These are phyloP conservation scores for Stephania cephalantha DNA, from an alignment of 164 flowering plant species.

Conservation along the genomic window DNA sequence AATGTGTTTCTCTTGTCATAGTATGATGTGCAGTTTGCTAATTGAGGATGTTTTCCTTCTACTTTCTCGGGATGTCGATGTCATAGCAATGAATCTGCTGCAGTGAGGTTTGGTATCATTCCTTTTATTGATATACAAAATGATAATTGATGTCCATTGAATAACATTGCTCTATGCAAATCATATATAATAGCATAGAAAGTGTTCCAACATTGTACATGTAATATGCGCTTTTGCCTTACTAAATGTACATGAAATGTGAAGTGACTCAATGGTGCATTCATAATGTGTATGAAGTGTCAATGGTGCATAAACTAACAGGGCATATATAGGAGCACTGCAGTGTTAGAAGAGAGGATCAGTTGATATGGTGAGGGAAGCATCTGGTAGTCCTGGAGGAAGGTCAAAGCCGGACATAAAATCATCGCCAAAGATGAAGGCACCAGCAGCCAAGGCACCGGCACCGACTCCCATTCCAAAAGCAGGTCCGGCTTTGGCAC, in stretches of 20 bases:
- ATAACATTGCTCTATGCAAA: neutral
- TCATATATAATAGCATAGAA: too few relatives aligned
- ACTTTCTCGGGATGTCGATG: neutral
- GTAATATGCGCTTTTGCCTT: too few relatives aligned
- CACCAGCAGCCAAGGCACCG: conserved; percentile 80
- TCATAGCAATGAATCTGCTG: neutral
- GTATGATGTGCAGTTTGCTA: neutral
- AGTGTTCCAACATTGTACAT: too few relatives aligned
- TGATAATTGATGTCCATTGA: neutral
- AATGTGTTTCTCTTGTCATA: neutral
- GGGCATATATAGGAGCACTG: too few relatives aligned
- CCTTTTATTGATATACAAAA: neutral
- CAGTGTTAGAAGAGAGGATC: conserved; percentile 19
- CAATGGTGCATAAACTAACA: too few relatives aligned
- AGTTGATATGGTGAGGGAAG: conserved; percentile 15
- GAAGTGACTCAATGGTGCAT: too few relatives aligned
- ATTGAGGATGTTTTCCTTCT: neutral
- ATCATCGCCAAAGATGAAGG: conserved; percentile 76
- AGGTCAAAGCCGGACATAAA: conserved; percentile 62
- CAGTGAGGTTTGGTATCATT: neutral
- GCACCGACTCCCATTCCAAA: conserved; percentile 64
- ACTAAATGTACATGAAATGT: too few relatives aligned
- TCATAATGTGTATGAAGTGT: too few relatives aligned
- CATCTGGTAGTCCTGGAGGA: conserved; percentile 27
- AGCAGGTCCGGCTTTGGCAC: neutral